Conservation (phyloP, 2,329 filamentous ascomycete species). For the Exophiala mesophila region DNA sequence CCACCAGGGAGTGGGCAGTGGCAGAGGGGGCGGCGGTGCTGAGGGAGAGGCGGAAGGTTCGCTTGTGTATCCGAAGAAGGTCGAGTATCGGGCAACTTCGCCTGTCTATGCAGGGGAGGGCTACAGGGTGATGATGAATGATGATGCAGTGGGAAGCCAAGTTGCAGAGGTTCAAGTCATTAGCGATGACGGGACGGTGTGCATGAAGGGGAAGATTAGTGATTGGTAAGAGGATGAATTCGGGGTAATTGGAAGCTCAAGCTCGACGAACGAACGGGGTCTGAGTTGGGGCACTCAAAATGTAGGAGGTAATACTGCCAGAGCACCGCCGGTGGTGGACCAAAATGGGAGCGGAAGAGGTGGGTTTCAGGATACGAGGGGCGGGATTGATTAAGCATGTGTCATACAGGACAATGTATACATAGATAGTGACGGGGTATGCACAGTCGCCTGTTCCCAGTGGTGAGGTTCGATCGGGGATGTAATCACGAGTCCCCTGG, state of each 20-base stretch:
- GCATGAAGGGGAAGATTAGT: slow-evolving; percentile 31
- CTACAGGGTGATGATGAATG: slow-evolving; percentile 42
- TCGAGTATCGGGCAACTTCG: slow-evolving; percentile 46
- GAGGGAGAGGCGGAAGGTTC: slow-evolving; percentile 5
- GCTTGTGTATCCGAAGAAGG: slow-evolving; percentile 36
- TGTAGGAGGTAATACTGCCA: no score
- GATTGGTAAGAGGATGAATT: slow-evolving; percentile 12
- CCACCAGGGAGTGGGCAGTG: slow-evolving; percentile 16
- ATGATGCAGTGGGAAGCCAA: slow-evolving; percentile 25
- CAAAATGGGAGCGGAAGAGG: not conserved
- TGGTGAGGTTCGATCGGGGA: no score
- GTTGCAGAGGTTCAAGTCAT: slow-evolving; percentile 29
- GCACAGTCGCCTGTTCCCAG: no score
- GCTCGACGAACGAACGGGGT: not conserved
- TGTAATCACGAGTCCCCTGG: no score
- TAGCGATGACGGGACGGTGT: slow-evolving; percentile 28
- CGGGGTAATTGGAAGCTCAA: not conserved
- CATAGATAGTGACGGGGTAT: no score
- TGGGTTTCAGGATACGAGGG: not conserved
- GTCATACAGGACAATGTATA: no score
- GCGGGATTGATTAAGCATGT: not conserved
- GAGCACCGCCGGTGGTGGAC: not conserved
- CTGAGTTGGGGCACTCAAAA: not conserved
- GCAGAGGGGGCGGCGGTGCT: no score
- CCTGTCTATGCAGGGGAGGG: slow-evolving; percentile 47